Percentiles rank a stretch among this genome's conserved stretches.
Conservation (phyloP, 1,284 basidiomycete species). For the Dichomitus squalens region DNA sequence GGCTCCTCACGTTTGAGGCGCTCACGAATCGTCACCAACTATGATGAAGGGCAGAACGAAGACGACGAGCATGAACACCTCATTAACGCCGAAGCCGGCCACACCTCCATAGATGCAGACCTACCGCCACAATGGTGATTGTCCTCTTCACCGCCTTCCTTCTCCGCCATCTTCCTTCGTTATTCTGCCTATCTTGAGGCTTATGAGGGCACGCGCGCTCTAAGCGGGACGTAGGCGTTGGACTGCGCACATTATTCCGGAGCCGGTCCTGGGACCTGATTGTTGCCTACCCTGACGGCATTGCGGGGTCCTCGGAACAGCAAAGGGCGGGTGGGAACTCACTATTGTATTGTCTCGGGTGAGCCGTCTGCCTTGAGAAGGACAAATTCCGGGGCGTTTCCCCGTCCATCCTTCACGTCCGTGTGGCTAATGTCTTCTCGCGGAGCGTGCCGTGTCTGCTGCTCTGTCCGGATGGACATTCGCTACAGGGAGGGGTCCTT, state of each 20-base stretch:
- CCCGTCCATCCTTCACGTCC: not conserved
- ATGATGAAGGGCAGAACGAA: conserved; percentile 41
- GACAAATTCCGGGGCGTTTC: not conserved
- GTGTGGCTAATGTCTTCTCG: not conserved
- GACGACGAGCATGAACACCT: conserved; percentile 75
- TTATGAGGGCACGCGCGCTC: not conserved
- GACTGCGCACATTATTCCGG: not conserved
- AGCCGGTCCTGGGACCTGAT: not conserved
- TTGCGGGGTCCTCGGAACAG: not conserved
- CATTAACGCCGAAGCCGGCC: conserved; percentile 50
- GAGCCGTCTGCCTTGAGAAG: not conserved
- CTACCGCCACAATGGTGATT: conserved; percentile 39
- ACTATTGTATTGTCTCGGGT: not conserved
- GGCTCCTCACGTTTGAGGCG: conserved; percentile 50
- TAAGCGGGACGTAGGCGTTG: not conserved
- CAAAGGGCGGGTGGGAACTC: not conserved
- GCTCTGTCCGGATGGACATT: not conserved
- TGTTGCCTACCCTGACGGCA: not conserved
- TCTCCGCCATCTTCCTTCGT: conserved; percentile 1
- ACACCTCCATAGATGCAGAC: conserved; percentile 61
- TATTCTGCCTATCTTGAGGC: too few relatives aligned
- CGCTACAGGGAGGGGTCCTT: not conserved
- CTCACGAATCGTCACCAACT: conserved; percentile 36
- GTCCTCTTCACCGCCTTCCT: conserved; percentile 4
- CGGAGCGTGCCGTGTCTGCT: not conserved